Conservation (phyloP, 176 grass and related monocot species). For the Eremochloa ophiuroides region DNA sequence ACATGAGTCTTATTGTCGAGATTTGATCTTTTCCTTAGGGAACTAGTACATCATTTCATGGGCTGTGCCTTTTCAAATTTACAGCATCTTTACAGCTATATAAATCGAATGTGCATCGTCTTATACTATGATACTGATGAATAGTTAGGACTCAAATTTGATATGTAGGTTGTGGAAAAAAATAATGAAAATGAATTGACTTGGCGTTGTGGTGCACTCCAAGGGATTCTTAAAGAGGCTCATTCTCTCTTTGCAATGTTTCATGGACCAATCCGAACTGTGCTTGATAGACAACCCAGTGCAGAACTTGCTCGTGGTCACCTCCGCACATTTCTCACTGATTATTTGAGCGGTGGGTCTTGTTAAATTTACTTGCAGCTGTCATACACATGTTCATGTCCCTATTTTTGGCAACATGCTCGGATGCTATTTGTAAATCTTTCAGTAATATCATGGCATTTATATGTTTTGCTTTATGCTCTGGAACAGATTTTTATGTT, state of each 20-base stretch:
- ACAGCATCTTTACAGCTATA: constrained; percentile 1
- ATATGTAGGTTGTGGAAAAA: constrained; percentile 86
- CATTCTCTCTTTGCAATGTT: constrained; percentile 92
- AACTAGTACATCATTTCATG: background rate
- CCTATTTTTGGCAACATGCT: background rate
- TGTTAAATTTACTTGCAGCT: background rate
- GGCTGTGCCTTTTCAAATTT: background rate
- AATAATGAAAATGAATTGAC: constrained; percentile 62
- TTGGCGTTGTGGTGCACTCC: constrained; percentile 62
- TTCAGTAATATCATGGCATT: constrained; percentile 16
- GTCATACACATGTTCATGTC: background rate
- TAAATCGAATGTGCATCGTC: background rate
- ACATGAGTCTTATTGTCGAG: background rate
- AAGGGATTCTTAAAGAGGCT: constrained; percentile 76
- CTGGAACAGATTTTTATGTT: constrained; percentile 66
- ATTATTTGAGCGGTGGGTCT: constrained; percentile 86
- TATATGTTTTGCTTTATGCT: constrained; percentile 16
- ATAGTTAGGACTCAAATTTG: constrained; percentile 18
- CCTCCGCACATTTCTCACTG: constrained; percentile 75
- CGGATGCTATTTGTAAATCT: background rate
- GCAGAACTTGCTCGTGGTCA: constrained; percentile 76
- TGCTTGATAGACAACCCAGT: constrained; percentile 87
- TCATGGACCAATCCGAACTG: constrained; percentile 61
- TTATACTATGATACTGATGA: background rate
- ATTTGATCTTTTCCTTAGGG: constrained; percentile 19